A percentile compares a stretch with the other conserved stretches of the same genome.
These are phyloP conservation scores for Leccinum incarnatum DNA, from an alignment of 768 basidiomycete species.

Conservation along the genomic window DNA sequence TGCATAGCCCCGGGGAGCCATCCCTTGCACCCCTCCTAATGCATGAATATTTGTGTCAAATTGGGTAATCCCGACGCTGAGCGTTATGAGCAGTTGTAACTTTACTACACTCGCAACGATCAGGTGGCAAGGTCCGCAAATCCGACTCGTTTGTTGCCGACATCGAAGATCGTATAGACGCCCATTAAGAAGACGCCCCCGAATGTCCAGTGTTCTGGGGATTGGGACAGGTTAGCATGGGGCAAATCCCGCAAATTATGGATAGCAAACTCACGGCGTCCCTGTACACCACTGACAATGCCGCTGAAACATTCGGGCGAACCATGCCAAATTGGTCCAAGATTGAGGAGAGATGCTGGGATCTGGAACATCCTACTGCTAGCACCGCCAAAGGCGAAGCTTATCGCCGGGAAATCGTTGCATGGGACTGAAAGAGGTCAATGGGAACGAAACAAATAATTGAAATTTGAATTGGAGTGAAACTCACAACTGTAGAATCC, in stretches of 20 bases:
- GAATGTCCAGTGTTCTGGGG: not conserved
- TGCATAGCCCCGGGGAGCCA: too few relatives aligned
- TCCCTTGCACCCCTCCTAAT: too few relatives aligned
- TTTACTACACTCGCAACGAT: not conserved
- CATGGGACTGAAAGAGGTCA: not conserved
- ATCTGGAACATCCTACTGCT: not conserved
- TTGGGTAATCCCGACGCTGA: too few relatives aligned
- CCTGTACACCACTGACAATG: not conserved
- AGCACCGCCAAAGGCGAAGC: not conserved
- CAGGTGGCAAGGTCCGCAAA: not conserved
- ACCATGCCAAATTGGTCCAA: not conserved
- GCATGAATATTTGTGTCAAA: too few relatives aligned
- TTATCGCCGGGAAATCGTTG: not conserved
- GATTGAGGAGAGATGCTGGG: not conserved
- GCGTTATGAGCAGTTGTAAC: too few relatives aligned
- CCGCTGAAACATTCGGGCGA: not conserved
- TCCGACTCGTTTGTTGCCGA: not conserved
- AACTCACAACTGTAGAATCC: not conserved
- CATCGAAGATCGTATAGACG: not conserved
- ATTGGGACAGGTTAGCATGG: not conserved
- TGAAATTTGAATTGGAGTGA: not conserved
- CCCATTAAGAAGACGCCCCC: not conserved
- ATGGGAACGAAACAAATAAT: not conserved
- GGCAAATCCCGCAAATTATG: not conserved
- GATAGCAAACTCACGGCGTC: not conserved